Evolutionary conservation across 2,329 filamentous ascomycete genomes (phyloP), one percentile per base, ranked within the genome.

Genomic region (Fragosphaeria purpurea): DNA sequence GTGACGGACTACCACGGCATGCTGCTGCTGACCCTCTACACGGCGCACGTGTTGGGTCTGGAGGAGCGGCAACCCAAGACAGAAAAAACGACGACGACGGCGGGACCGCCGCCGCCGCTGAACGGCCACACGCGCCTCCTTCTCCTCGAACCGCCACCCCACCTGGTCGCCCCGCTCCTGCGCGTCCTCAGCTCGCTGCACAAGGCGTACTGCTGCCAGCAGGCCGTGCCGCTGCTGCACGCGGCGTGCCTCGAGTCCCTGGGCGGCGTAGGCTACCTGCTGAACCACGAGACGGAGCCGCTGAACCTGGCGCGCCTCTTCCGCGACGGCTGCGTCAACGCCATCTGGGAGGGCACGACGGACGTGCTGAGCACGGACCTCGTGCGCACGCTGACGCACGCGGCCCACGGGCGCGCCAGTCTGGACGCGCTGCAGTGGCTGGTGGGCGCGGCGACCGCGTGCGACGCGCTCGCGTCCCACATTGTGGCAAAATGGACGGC

Each of bases 301-400:
- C 68, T 86, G 51, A 88, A 88, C 58, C 67, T 88, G 4, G 75
- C 83, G 0, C 73, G 82, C 6, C 67, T 87, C 1, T 80, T 80
- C 58, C 75, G 85, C 7, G 84, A 88, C 57, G 77, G 74, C 2
- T 70, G 67, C 7, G 83, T 86, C 3, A 66, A 79, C 47, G 73
- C 77, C 11, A 86, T 88, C 48, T 75, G 54, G 70, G 71, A 50
- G 78, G 82, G 84, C 1, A 88, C 85, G 0, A 86, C 83, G 0
- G 83, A 86, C 58, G 81, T 88, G 6, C 70, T 88, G 50, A 78
- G 79, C 5, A 70, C 69, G 1, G 75, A 76, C 53, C 67, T 74
- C 12, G 54, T 76, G 11, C 62, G 73, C 22, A 70, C 72, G 0
- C 51, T 78, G 41, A 75, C 74, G 54, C 71, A 76, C 37, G 62